phyloP scores from a whole-genome alignment of 2,329 filamentous ascomycete genomes.

The Paraphoma sp. region DNA sequence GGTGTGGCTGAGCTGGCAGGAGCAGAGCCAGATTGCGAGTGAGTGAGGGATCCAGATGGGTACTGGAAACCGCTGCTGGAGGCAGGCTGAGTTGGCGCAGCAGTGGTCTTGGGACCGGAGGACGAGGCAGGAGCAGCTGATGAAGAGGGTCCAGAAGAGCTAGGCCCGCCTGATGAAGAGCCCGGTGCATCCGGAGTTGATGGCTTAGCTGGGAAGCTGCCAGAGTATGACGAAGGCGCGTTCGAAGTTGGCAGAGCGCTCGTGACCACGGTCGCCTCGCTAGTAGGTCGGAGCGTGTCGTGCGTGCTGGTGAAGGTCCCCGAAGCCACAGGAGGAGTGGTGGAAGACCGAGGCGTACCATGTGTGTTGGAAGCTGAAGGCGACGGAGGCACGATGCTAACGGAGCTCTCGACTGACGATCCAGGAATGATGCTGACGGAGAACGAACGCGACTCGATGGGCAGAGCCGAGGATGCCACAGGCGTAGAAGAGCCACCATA shows the following conservation, averaged over 20 bases:
- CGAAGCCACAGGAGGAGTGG: not conserved
- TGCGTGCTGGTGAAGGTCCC: no score
- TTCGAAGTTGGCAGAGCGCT: not conserved
- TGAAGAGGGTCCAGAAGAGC: not conserved
- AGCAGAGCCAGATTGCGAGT: slow-evolving; percentile 7
- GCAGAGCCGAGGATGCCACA: slow-evolving; percentile 3
- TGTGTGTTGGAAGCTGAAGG: not conserved
- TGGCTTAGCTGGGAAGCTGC: not conserved
- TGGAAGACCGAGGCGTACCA: not conserved
- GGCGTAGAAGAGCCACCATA: not conserved
- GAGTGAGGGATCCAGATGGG: not conserved
- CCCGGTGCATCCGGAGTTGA: not conserved
- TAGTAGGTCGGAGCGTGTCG: no score
- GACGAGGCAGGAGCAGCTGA: slow-evolving; percentile 2
- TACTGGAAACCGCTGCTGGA: slow-evolving; percentile 5
- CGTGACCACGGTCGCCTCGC: not conserved
- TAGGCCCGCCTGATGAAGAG: slow-evolving; percentile 2
- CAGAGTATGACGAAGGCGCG: not conserved
- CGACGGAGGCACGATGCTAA: slow-evolving; percentile 5
- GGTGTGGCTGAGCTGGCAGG: slow-evolving; percentile 5
- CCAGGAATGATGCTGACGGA: slow-evolving; percentile 14
- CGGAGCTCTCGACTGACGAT: slow-evolving; percentile 3
- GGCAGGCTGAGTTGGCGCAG: not conserved
- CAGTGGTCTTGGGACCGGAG: not conserved
- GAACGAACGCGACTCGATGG: slow-evolving; percentile 1